Evolutionary conservation across 148 eudicot species (phyloP).

Genomic region (Fagopyrum tataricum): DNA sequence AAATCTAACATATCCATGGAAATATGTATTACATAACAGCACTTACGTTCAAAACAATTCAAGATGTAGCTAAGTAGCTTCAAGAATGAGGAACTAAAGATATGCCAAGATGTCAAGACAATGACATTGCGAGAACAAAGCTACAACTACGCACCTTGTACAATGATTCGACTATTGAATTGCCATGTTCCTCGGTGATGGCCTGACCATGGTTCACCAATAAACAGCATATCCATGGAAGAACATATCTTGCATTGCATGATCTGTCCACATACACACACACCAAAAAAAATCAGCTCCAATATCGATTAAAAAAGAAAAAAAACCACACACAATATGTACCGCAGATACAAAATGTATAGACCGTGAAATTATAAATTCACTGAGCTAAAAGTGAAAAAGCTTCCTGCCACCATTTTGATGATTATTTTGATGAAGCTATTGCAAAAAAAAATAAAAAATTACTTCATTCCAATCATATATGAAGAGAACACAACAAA

Average conservation of each 20-base stretch:
- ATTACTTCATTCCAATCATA: not conserved
- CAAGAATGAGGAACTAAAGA: not conserved
- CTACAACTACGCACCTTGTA: constrained; percentile 40
- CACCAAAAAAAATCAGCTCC: not conserved
- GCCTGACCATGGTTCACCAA: constrained; percentile 58
- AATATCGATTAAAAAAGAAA: not conserved
- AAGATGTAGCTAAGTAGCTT: not conserved
- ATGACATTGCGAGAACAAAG: constrained; percentile 3
- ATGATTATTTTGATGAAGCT: not conserved
- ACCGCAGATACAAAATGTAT: not conserved
- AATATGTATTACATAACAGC: not conserved
- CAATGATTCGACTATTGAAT: constrained; percentile 40
- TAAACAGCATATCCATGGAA: constrained; percentile 81
- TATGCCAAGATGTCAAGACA: constrained; percentile 13
- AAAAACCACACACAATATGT: not conserved
- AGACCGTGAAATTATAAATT: not conserved
- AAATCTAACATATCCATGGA: not conserved
- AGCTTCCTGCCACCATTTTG: too few species aligned
- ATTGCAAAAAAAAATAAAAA: not conserved
- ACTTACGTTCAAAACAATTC: not conserved
- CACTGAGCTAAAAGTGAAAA: too few species aligned
- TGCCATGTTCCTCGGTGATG: constrained; percentile 50
- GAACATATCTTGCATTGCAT: constrained; percentile 48
- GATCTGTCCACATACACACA: constrained; percentile 48
- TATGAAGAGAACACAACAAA: not conserved